Percentiles rank a stretch among this genome's conserved stretches.
phyloP scores from a whole-genome alignment of 768 basidiomycete species.

The Mycena belliarum region DNA sequence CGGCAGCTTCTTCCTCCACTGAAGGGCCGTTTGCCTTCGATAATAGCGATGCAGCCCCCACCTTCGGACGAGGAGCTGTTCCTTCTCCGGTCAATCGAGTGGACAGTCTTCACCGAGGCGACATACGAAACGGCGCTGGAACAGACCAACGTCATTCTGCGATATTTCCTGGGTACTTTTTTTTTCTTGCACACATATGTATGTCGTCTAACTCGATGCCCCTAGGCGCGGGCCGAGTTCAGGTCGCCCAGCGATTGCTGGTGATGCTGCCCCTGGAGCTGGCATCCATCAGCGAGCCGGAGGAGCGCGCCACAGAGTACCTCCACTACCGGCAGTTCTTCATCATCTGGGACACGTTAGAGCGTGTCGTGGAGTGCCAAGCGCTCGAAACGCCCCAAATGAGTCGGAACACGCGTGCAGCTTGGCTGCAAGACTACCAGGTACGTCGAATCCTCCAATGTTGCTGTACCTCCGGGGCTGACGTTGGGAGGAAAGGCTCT shows the following conservation, averaged over 20 bases:
- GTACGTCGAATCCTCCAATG: too few relatives aligned
- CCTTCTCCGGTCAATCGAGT: slow-evolving; percentile 87
- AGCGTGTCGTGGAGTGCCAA: slow-evolving; percentile 61
- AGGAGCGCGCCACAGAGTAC: slow-evolving; percentile 73
- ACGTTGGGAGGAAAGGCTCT: slow-evolving; percentile 40
- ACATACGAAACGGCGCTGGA: slow-evolving; percentile 81
- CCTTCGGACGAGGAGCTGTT: slow-evolving; percentile 60
- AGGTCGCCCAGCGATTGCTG: slow-evolving; percentile 62
- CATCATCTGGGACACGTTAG: slow-evolving; percentile 67
- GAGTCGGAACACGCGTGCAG: slow-evolving; percentile 56
- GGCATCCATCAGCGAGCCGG: slow-evolving; percentile 60
- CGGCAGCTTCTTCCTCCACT: slow-evolving; percentile 51
- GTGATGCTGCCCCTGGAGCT: slow-evolving; percentile 65
- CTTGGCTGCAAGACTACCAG: slow-evolving; percentile 68
- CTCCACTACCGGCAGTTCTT: slow-evolving; percentile 83
- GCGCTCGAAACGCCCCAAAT: slow-evolving; percentile 56
- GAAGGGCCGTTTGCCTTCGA: slow-evolving; percentile 60
- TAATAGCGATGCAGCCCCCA: slow-evolving; percentile 56
- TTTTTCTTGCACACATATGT: neutral
- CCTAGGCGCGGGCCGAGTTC: slow-evolving; percentile 71
- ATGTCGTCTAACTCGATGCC: slow-evolving; percentile 2
- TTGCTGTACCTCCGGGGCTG: neutral
- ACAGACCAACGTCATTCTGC: slow-evolving; percentile 84
- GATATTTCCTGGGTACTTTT: slow-evolving; percentile 80
- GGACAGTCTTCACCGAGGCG: slow-evolving; percentile 77